Evolutionary conservation across 306 rosid species (phyloP).

Genomic region (Benincasa hispida): DNA sequence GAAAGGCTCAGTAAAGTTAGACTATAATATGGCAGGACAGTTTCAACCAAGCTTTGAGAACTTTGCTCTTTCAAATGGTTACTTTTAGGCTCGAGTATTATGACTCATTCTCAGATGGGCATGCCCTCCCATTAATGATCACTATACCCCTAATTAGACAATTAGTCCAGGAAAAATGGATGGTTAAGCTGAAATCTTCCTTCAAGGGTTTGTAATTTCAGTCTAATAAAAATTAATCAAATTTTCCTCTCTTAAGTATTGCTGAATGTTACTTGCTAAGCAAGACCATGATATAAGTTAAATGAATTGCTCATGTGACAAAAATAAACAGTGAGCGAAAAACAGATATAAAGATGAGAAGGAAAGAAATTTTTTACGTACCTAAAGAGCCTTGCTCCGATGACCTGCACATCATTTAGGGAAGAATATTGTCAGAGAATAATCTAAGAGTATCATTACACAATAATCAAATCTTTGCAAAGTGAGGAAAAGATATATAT

Average conservation of each 20-base stretch:
- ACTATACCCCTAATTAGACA: neutral
- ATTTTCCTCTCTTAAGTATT: neutral
- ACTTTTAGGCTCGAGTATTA: no score
- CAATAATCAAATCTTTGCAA: neutral
- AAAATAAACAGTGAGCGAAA: neutral
- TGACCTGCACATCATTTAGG: slow-evolving; percentile 33
- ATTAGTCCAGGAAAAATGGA: neutral
- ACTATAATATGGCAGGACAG: no score
- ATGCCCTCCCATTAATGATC: neutral
- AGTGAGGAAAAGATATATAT: neutral
- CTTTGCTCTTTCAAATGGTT: no score
- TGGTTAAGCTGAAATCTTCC: neutral
- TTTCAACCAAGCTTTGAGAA: no score
- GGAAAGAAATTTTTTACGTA: slow-evolving; percentile 31
- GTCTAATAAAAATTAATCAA: neutral
- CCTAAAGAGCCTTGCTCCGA: slow-evolving; percentile 77
- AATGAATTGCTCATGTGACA: neutral
- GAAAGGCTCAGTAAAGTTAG: neutral
- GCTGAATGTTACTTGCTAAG: neutral
- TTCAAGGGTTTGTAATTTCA: neutral
- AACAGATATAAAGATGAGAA: neutral
- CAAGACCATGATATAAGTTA: neutral
- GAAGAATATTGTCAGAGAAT: neutral
- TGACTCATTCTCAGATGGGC: no score
- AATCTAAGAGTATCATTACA: neutral